Evolutionary conservation across 371 early-diverging fungal genomes (phyloP), one percentile per base, ranked within the genome.

Genomic region (Sporodiniella umbellata): DNA sequence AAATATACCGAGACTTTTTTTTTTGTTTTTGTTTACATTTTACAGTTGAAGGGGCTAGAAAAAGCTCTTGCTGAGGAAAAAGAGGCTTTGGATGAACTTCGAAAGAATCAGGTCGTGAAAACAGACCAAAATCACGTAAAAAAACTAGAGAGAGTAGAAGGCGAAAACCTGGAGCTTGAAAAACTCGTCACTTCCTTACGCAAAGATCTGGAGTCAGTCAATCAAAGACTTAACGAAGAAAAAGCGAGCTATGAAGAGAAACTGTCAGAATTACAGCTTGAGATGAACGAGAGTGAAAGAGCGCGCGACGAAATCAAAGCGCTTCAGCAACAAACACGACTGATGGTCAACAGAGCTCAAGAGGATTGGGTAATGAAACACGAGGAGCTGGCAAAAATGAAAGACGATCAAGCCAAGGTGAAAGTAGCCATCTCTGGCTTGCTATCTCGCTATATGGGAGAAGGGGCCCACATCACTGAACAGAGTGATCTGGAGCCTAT

Each of bases 321-420:
- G 17, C 56, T 66, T 8, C 57, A 78, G 33, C 68, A 71, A 14
- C 78, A 83, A 62, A 65, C 75, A n/a, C 48, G 73, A 19, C 51
- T 54, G 4, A 80, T 80, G 81, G 77, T 80, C 1, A 59, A 59
- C 2, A 60, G 69, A 17, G 78, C 79, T 5, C 72, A 79, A 49
- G 70, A 70, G 18, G 75, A 78, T 24, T 80, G 81, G 81, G 66
- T 59, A 53, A 49, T 50, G 8, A 72, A 72, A 26, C 58, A 70
- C 10, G 54, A 66, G 28, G 64, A 64, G 5, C 35, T 72, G 8
- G 56, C 62, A 22, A 45, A 48, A 43, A 66, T 66, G 40, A 42
- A 48, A 17, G 22, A 15, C 8, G 45, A 48, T 11, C 53, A 56
- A 17, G 45, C 26, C 4, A 28, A 14, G 1, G 18, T 53, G 1